phyloP scores from a whole-genome alignment of 2,329 filamentous ascomycete species.

The Aspergillus sp. region DNA sequence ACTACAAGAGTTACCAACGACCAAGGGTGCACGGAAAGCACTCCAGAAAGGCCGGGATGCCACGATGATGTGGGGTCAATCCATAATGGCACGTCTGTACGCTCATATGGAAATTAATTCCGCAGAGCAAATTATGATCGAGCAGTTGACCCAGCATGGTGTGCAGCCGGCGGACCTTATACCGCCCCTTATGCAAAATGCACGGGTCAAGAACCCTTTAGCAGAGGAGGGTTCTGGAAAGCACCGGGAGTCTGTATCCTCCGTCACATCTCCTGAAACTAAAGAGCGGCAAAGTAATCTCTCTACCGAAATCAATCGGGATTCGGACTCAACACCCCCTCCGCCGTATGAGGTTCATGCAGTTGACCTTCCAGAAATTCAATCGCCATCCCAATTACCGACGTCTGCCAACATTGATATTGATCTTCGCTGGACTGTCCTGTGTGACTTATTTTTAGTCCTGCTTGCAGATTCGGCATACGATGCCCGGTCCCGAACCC shows the following conservation, averaged over 20 bases:
- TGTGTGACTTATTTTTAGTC: slow-evolving; percentile 90
- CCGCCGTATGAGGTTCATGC: slow-evolving; percentile 53
- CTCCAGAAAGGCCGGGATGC: slow-evolving; percentile 63
- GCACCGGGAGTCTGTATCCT: slow-evolving; percentile 32
- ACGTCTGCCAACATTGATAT: slow-evolving; percentile 82
- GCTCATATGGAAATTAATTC: slow-evolving; percentile 92
- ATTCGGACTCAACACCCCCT: slow-evolving; percentile 42
- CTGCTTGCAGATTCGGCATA: slow-evolving; percentile 95
- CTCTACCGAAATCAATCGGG: slow-evolving; percentile 28
- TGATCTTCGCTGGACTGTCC: slow-evolving; percentile 90
- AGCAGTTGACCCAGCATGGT: slow-evolving; percentile 88
- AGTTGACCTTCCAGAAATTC: slow-evolving; percentile 68
- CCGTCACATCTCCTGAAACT: slow-evolving; percentile 19
- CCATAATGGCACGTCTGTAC: slow-evolving; percentile 94
- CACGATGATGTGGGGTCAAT: slow-evolving; percentile 92
- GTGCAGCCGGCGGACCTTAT: slow-evolving; percentile 78
- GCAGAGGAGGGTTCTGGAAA: slow-evolving; percentile 40
- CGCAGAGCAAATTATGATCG: slow-evolving; percentile 92
- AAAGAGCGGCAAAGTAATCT: slow-evolving; percentile 20
- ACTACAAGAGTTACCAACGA: slow-evolving; percentile 50
- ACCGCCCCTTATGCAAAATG: slow-evolving; percentile 79
- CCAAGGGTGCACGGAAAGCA: slow-evolving; percentile 63
- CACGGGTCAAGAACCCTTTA: slow-evolving; percentile 87
- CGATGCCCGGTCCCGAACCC: slow-evolving; percentile 73
- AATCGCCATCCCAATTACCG: slow-evolving; percentile 73